phyloP scores from a whole-genome alignment of 176 grass and related monocot genomes.

The Urochloa ruziziensis region DNA sequence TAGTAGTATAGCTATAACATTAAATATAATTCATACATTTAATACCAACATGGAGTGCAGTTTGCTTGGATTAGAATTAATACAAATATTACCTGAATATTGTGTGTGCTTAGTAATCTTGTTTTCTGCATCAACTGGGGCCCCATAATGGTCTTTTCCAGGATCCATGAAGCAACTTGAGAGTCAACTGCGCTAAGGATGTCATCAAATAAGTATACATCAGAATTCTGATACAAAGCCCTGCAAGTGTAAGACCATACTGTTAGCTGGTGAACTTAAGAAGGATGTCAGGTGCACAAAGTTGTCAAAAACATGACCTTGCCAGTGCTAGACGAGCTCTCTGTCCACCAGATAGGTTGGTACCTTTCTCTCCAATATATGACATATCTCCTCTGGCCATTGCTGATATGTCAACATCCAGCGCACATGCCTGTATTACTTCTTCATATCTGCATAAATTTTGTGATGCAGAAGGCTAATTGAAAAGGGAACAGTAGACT shows the following conservation, averaged over 20 bases:
- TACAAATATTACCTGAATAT: constrained; percentile 62
- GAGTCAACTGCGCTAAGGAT: constrained; percentile 96
- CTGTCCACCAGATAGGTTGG: constrained; percentile 96
- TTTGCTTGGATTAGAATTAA: background rate
- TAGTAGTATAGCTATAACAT: background rate
- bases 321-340: constrained; percentile 87
- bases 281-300: constrained; percentile 8
- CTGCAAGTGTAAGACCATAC: constrained; percentile 41
- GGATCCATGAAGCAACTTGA: constrained; percentile 87
- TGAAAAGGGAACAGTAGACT: constrained; percentile 15
- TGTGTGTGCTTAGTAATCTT: constrained; percentile 85
- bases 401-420: constrained; percentile 79
- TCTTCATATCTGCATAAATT: constrained; percentile 70
- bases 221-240: constrained; percentile 83
- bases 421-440: constrained; percentile 81
- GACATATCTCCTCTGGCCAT: constrained; percentile 78
- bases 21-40: background rate
- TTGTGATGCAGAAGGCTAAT: constrained; percentile 11
- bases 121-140: constrained; percentile 68
- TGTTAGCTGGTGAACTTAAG: constrained; percentile 20
- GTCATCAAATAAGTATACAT: constrained; percentile 92
- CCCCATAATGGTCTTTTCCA: constrained; percentile 63
- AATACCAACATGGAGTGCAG: background rate
- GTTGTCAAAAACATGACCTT: constrained; percentile 49
- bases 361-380: constrained; percentile 83